phyloP scores from a whole-genome alignment of 306 rosid species.

The Vachellia pachyceras region DNA sequence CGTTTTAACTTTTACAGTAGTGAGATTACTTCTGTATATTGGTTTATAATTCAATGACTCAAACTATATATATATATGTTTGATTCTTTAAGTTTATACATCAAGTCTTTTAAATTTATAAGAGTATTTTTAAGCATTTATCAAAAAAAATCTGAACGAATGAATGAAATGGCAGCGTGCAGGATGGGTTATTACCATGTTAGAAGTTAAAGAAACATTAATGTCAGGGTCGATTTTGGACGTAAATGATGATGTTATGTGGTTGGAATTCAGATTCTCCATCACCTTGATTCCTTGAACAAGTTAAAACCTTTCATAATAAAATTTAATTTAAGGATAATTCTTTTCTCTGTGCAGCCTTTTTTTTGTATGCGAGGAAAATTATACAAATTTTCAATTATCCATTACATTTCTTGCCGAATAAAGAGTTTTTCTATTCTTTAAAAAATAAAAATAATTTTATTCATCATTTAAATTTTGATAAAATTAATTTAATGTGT shows the following conservation, averaged over 20 bases:
- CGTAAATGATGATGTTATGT: not conserved
- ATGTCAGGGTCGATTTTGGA: not conserved
- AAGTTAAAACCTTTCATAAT: not conserved
- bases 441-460: not conserved
- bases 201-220: not conserved
- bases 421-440: not conserved
- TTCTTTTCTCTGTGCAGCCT: not conserved
- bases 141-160: no score
- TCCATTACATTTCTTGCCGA: not conserved
- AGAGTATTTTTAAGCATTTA: no score
- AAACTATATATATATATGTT: no score
- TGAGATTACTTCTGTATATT: no score
- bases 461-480: not conserved
- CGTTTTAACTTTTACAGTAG: no score
- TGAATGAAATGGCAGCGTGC: not conserved
- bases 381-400: not conserved
- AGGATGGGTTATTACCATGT: not conserved
- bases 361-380: not conserved
- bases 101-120: no score
- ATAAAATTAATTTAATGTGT: not conserved
- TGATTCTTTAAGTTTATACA: no score
- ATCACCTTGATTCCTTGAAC: not conserved
- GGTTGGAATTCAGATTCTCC: not conserved
- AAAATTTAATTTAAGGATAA: not conserved
- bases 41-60: no score